Evolutionary conservation across 2,329 filamentous ascomycete species (phyloP).

Genomic region (Neofusicoccum sp.): DNA sequence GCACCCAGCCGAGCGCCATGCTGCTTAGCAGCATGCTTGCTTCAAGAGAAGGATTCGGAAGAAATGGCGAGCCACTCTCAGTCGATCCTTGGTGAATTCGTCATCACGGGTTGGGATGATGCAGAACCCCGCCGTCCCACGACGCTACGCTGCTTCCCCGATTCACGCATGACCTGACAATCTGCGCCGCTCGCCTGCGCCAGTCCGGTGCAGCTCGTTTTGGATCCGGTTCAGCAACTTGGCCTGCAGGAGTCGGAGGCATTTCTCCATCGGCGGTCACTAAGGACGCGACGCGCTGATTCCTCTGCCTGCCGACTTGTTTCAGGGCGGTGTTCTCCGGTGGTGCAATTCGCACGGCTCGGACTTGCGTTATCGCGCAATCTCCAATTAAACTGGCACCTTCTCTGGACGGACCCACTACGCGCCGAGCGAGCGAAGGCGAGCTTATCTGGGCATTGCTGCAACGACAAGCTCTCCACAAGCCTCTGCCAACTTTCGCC

Average conservation of each 20-base stretch:
- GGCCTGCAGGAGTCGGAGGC: background rate
- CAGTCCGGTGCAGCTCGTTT: no score
- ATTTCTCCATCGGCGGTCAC: background rate
- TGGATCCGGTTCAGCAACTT: background rate
- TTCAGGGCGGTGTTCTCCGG: background rate
- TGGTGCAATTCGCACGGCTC: background rate
- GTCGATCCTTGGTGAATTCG: no score
- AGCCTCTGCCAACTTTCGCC: background rate
- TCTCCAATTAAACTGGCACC: background rate
- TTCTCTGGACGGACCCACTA: conserved; percentile 1
- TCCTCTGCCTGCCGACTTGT: background rate
- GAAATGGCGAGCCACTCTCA: no score
- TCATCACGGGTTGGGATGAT: no score
- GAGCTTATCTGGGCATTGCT: background rate
- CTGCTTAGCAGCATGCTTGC: no score
- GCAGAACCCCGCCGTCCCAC: no score
- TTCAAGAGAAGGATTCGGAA: no score
- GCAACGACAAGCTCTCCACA: conserved; percentile 7
- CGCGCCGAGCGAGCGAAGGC: background rate
- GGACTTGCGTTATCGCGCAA: conserved; percentile 8
- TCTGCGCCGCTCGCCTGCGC: no score
- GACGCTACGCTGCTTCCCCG: no score
- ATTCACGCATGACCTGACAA: no score
- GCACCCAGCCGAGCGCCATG: no score
- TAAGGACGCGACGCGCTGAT: background rate